Base-by-base conservation (phyloP, 805 yeast genomes). In the Cyberlindnera euphorbiae region DNA sequence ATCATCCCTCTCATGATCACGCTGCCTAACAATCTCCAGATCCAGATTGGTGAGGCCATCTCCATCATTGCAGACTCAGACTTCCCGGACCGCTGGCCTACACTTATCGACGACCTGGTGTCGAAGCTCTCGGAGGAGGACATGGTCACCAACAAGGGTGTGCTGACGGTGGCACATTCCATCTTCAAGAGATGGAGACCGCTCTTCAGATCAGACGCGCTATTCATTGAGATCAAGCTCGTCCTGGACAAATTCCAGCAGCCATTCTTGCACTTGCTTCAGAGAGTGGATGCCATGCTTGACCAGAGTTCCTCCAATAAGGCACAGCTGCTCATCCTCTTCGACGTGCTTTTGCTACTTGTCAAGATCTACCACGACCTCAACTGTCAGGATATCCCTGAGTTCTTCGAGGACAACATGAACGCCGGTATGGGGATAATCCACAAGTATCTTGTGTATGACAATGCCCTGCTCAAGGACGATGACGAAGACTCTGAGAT, bases 181-280 rank as follows among this genome's bases (percentile, higher is more conserved):
- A 90, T 93, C 42, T 94, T 90, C 66, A 87, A 83, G 59, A 79
- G 95, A 62, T 93, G 99, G 99, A 75, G 98, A 54, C 96, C 97
- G 1, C 67, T 90, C 38, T 87, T 86, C 56, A 74, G 96, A 50
- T 82, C 96, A 1, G 96, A 94, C 56, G 96, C 79, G 30, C 71
- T 93, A 36, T 89, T 87, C 57, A 56, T 75, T 38, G 99, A 93
- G 56, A 93, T 93, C 55, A 78, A 82, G 55, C 67, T 85, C 55
- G 99, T 93, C 1, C 67, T 93, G 46, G 84, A 77, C 39, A 85
- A 83, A 52, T 93, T 93, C 64, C 75, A 83, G 8, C 67, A 65
- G 32, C 95, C 97, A 3, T 94, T 84, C 52, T 61, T 89, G 56
- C 63, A 66, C n/a, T 61, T 89, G 37, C 71, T 90, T 43, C 64